Conservation (phyloP, 768 basidiomycete genomes). For the Dioszegia hungarica region DNA sequence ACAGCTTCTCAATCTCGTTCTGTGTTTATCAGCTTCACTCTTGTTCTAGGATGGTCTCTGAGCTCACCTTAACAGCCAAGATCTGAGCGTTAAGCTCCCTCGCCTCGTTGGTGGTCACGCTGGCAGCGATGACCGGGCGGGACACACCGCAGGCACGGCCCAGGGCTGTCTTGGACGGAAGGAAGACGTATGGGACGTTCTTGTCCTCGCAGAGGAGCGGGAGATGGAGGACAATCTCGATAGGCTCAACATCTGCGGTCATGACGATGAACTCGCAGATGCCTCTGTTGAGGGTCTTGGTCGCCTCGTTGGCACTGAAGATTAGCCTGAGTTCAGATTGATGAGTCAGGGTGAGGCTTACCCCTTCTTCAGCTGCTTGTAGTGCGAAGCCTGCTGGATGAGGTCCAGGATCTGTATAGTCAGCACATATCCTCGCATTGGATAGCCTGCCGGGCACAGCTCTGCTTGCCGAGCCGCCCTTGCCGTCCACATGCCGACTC, state of each 20-base stretch:
- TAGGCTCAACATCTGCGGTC: constrained; percentile 85
- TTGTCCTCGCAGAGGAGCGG: constrained; percentile 98
- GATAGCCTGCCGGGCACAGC: neutral
- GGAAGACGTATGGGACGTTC: constrained; percentile 95
- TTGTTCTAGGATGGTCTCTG: neutral
- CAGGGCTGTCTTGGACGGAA: constrained; percentile 90
- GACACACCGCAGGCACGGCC: constrained; percentile 95
- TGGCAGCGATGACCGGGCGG: constrained; percentile 88
- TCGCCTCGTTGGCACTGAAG: constrained; percentile 90
- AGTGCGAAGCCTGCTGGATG: constrained; percentile 90
- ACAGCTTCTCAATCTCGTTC: constrained; percentile 51
- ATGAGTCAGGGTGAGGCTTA: constrained; percentile 7
- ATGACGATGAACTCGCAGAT: constrained; percentile 96
- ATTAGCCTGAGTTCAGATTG: neutral
- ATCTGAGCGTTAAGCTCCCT: constrained; percentile 88
- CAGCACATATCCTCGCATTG: neutral
- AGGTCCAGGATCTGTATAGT: constrained; percentile 77
- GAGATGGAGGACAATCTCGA: constrained; percentile 95
- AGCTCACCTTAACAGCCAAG: constrained; percentile 65
- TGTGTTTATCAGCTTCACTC: constrained; percentile 13
- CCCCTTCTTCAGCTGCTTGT: constrained; percentile 95
- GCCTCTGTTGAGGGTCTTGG: constrained; percentile 96
- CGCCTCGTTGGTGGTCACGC: constrained; percentile 93
- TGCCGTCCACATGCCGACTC: constrained; percentile 34
- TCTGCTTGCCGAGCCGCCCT: no score